Base-by-base conservation (phyloP, 2,329 filamentous ascomycete species). In the Xylariaceae sp. region DNA sequence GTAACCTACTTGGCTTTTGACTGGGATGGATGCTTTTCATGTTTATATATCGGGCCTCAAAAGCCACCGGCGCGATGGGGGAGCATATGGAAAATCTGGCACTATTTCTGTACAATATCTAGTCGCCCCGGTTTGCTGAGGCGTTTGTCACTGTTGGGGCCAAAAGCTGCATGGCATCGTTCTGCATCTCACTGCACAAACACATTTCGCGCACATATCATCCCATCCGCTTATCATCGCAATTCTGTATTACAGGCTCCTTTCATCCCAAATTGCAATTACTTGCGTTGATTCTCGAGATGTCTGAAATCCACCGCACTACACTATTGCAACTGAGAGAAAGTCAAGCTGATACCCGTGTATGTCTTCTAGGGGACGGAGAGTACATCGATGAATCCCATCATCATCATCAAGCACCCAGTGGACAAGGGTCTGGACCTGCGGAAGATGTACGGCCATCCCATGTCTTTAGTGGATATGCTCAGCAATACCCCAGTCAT, bases 371-470 rank as follows among this genome's bases (percentile, higher is more conserved):
- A 81, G 85, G 79, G 70, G 81, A 80, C 70, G 80, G 80, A 73
- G 80, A 79, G 64, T 84, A 84, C 74, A 72, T 76, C 71, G 77
- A 84, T 67, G 79, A 84, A 67, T 80, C 83, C 67, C 80, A 85
- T 68, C 86, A 89, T 67, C 83, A 86, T 55, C 80, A 81, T 63
- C 82, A 83, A 68, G 76, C 80, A 54, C 80, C 80, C 54, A 80
- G 77, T 63, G 77, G 76, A 46, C 78, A 54, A 66, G 68, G 60
- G 76, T 82, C 60, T 60, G 67, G 62, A 43, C 58, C 58, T 51
- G 73, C 79, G 56, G 80, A 84, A 58, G 87, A 92, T 66, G 79
- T 88, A 51, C 66, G 65, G 22, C 63, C 62, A 42, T 57, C 73
- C 72, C 61, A 76, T 68, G 66, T 73, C 60, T 71, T 68, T 56